These are phyloP conservation scores for Coelastrella sp. DNA, from an alignment of 139 green algal species.

Conservation along the genomic window DNA sequence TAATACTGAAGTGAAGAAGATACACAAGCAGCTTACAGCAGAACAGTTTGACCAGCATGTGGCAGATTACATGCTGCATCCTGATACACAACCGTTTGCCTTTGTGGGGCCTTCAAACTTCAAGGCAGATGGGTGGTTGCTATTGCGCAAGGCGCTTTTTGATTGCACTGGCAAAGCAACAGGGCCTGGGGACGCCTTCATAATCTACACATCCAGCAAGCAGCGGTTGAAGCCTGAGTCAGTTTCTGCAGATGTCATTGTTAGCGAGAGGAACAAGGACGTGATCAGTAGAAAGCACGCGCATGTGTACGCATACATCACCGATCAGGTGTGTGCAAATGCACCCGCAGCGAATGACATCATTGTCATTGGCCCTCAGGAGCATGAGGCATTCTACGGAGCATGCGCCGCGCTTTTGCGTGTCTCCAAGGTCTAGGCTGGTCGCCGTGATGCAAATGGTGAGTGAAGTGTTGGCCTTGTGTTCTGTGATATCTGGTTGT, in stretches of 20 bases:
- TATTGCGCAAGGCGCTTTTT: not conserved
- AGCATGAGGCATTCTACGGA: conserved; percentile 12
- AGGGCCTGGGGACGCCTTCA: not conserved
- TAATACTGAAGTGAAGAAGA: not conserved
- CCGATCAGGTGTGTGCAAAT: not conserved
- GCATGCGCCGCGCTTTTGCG: not conserved
- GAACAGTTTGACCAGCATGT: not conserved
- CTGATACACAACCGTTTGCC: not conserved
- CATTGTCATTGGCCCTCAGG: not conserved
- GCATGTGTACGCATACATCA: not conserved
- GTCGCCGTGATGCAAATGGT: not conserved
- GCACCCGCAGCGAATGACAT: not conserved
- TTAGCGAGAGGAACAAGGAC: not conserved
- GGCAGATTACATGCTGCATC: not conserved
- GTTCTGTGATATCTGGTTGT: not conserved
- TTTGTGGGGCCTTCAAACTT: conserved; percentile 9
- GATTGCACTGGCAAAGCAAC: not conserved
- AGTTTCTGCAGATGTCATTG: not conserved
- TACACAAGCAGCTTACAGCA: not conserved
- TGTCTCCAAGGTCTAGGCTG: conserved; percentile 1
- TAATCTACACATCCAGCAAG: conserved; percentile 4
- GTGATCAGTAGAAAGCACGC: not conserved
- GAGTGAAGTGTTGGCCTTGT: not conserved
- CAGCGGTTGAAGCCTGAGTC: not conserved
- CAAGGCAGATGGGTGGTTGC: not conserved